phyloP scores from a whole-genome alignment of 2,329 filamentous ascomycete species.

The Microdochium nivale region DNA sequence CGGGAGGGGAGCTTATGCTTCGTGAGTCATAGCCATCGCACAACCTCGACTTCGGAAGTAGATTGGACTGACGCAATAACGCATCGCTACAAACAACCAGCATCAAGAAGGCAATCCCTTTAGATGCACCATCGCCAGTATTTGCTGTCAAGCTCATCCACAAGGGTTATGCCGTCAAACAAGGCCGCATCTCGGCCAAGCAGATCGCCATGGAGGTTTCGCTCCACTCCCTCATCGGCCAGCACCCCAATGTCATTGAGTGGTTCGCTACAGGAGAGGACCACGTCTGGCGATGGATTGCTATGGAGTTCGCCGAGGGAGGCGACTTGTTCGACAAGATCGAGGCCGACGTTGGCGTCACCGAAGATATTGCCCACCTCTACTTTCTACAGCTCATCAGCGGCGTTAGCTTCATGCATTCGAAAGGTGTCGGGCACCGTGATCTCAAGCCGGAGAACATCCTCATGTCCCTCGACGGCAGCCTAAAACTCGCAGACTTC shows the following conservation, averaged over 20 bases:
- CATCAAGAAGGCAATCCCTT: conserved; percentile 86
- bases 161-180: conserved; percentile 84
- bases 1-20: conserved; percentile 93
- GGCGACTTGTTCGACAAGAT: conserved; percentile 99
- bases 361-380: conserved; percentile 87
- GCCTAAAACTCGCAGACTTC: conserved; percentile 93
- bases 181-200: conserved; percentile 80
- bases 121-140: conserved; percentile 59
- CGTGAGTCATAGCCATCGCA: conserved; percentile 55
- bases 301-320: conserved; percentile 93
- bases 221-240: conserved; percentile 78
- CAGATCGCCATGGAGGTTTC: conserved; percentile 90
- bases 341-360: conserved; percentile 92
- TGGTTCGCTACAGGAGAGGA: conserved; percentile 88
- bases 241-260: conserved; percentile 88
- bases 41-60: conserved; percentile 9
- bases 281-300: conserved; percentile 86
- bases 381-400: conserved; percentile 90
- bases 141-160: conserved; percentile 99
- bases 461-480: conserved; percentile 72
- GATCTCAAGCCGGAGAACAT: conserved; percentile 95
- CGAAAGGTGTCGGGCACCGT: conserved; percentile 87
- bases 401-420: conserved; percentile 91
- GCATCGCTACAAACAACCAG: conserved; percentile 35
- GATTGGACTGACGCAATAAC: conserved; percentile 4